Conservation (phyloP, 2,329 filamentous ascomycete genomes). For the Fusarium pilosicola region DNA sequence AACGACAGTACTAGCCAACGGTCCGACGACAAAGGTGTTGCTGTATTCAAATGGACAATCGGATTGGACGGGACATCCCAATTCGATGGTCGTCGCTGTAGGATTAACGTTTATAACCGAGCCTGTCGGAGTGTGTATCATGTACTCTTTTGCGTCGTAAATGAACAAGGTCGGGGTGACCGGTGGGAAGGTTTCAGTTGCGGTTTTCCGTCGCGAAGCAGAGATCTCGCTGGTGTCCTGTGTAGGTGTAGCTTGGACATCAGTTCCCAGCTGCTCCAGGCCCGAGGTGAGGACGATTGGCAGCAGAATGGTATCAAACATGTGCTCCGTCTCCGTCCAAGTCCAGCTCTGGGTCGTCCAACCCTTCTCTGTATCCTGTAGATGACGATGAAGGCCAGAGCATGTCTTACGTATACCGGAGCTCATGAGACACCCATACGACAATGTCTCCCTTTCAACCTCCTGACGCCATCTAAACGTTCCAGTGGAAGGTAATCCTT, state of each 20-base stretch:
- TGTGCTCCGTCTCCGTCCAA: not conserved
- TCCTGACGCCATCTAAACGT: not conserved
- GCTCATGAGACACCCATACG: not conserved
- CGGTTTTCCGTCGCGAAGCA: not conserved
- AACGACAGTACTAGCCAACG: slow-evolving; percentile 6
- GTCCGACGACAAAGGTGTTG: slow-evolving; percentile 12
- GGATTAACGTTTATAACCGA: not conserved
- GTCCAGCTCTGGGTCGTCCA: not conserved
- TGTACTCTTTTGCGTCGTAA: not conserved
- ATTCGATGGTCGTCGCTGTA: not conserved
- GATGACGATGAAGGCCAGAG: not conserved
- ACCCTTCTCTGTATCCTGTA: no score
- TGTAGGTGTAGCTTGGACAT: not conserved
- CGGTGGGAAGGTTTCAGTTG: not conserved
- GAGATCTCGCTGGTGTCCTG: not conserved
- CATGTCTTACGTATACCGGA: not conserved
- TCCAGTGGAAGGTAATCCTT: not conserved
- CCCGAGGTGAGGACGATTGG: not conserved
- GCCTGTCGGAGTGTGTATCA: not conserved
- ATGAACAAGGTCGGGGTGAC: not conserved
- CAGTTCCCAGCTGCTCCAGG: not conserved
- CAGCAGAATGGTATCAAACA: not conserved
- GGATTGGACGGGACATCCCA: not conserved
- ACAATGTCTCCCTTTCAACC: not conserved
- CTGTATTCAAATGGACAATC: not conserved